Evolutionary conservation across 306 rosid species (phyloP), one percentile per base, ranked within the genome.

Genomic region (Astragalus glycyphyllos): DNA sequence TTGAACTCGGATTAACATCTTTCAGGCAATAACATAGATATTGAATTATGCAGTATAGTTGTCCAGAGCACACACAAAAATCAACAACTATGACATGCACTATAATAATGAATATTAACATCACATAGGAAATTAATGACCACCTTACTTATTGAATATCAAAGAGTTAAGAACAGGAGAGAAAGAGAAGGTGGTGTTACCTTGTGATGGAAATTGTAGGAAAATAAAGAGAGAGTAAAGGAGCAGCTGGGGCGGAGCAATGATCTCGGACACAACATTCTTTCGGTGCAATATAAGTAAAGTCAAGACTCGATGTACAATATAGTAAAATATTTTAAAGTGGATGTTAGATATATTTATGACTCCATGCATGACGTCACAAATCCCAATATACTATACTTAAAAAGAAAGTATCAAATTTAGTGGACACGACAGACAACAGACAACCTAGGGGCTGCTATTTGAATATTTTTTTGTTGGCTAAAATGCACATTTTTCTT

Each of bases 191-290:
- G 29, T 54, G 47, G 11, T 16, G 48, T 23, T 40, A 53, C 65
- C 77, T 45, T 35, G 83, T n/a, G 45, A 38, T 45, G 8, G 62
- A 8, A 2, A 50, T 71, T 46, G 77, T 4, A 16, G 79, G 47
- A 26, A 48, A 60, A 53, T 14, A 61, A 44, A 15, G 63, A 61
- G 50, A 61, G 5, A 5, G 23, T 5, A 54, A 74, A 61, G n/a
- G 54, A 44, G 57, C 9, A 47, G 32, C 11, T 68, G 57, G 46
- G 66, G 37, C 38, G 10, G 4, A 41, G 11, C 15, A 29, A 12
- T 56, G 57, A 45, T 44, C 44, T 74, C 0, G 20, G 46, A 68
- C 46, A 17, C 4, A 62, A 78, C 48, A 29, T 35, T 6, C 40
- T 58, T 46, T 16, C 8, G 6, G 40, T 65, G 6, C 26, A 20